Evolutionary conservation across 2,329 filamentous ascomycete genomes (phyloP), one percentile per base, ranked within the genome.

Genomic region (Fusarium torulosum): DNA sequence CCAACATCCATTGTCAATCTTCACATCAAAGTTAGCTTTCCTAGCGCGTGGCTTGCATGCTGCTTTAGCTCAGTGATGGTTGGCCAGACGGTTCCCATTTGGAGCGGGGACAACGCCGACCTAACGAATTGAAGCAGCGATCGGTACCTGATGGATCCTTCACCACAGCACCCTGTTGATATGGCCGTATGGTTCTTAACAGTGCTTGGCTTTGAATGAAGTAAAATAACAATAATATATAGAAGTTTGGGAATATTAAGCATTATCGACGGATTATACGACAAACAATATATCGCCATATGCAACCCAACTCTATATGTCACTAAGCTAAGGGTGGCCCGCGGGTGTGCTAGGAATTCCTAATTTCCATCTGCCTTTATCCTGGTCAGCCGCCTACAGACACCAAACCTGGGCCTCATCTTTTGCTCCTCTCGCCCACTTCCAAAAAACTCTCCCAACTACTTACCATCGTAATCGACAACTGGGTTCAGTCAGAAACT

Each of bases 341-440:
- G 47, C 27, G 49, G 38, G 25, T 53, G 43, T 57, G 52, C 51
- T 53, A 53, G 63, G 57, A 63, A 70, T 74, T 74, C 62, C 66
- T 72, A 74, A 72, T 66, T 74, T 71, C 35, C 35, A 37, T 46
- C 70, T 72, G 55, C 47, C 42, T 45, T 61, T 55, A 69, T 56
- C 61, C 70, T 67, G 69, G 71, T 73, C 71, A 73, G 68, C 67
- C 62, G 60, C 71, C 61, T 50, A 53, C 20, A 37, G 41, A 47
- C 51, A 37, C 56, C 53, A 44, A 70, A 67, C 66, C 50, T 51
- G 40, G 62, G 49, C 45, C 49, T 63, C 66, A 45, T 49, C 42
- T 54, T 63, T 53, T 59, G 35, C 66, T 63, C 50, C 63, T 67
- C 53, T 54, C 41, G 23, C 41, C 52, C 46, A 55, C 43, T 23